A percentile compares a stretch with the other conserved stretches of the same genome.
Conservation (phyloP, 2,329 filamentous ascomycete species). For the Ophiostoma tasmaniense region DNA sequence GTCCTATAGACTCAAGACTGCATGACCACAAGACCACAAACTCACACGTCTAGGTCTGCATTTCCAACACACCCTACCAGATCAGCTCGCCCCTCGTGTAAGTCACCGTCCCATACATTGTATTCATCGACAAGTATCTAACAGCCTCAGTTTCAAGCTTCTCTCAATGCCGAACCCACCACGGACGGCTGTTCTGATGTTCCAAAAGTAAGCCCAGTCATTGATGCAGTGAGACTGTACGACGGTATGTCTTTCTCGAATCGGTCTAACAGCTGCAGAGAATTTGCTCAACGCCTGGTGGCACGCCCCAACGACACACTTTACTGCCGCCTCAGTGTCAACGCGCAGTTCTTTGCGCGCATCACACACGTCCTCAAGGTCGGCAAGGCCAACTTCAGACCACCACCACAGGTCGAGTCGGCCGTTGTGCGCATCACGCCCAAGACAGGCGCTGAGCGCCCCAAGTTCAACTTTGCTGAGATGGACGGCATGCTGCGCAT, state of each 20-base stretch:
- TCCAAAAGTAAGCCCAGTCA: slow-evolving; percentile 47
- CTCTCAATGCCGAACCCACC: slow-evolving; percentile 75
- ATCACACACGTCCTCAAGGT: slow-evolving; percentile 79
- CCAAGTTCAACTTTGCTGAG: slow-evolving; percentile 86
- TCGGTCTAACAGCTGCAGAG: slow-evolving; percentile 39
- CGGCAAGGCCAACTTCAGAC: slow-evolving; percentile 83
- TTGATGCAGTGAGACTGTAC: not conserved
- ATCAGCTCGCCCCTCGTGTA: slow-evolving; percentile 80
- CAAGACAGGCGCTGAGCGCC: slow-evolving; percentile 66
- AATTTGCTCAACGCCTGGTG: slow-evolving; percentile 85
- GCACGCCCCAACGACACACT: slow-evolving; percentile 81
- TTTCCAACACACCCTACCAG: slow-evolving; percentile 67
- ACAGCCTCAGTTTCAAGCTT: slow-evolving; percentile 53
- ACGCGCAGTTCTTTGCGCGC: slow-evolving; percentile 77
- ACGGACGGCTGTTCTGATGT: slow-evolving; percentile 62
- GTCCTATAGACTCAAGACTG: not conserved
- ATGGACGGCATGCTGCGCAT: slow-evolving; percentile 83
- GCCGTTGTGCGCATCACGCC: slow-evolving; percentile 86
- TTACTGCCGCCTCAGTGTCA: slow-evolving; percentile 84
- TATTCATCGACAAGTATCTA: not conserved
- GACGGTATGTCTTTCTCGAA: too few relatives aligned
- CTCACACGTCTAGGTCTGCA: slow-evolving; percentile 55
- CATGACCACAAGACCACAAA: slow-evolving; percentile 4
- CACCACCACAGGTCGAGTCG: slow-evolving; percentile 84
- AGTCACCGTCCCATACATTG: not conserved